A percentile compares a stretch with the other conserved stretches of the same genome.
Evolutionary conservation across 2,329 filamentous ascomycete species (phyloP).

Genomic region (Dactylellina parvicollis): DNA sequence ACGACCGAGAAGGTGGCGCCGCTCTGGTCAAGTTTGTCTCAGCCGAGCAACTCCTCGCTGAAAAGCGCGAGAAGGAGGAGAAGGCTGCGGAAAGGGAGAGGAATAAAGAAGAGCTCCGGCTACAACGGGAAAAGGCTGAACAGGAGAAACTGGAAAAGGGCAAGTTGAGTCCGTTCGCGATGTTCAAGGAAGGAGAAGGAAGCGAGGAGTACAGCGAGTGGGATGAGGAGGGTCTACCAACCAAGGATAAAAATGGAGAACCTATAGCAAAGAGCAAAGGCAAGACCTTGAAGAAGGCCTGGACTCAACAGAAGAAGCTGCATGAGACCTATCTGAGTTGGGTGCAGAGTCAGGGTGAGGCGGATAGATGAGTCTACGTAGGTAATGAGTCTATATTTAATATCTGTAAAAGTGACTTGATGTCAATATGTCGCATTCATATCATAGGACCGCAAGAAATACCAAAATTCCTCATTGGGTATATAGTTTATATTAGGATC

Average conservation of each 20-base stretch:
- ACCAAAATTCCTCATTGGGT: no score
- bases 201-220: conserved; percentile 75
- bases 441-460: no score
- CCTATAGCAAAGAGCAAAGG: conserved; percentile 80
- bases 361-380: conserved; percentile 23
- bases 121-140: conserved; percentile 62
- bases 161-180: conserved; percentile 64
- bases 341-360: conserved; percentile 43
- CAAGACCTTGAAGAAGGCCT: conserved; percentile 89
- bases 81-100: conserved; percentile 71
- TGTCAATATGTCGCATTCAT: no score
- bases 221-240: conserved; percentile 84
- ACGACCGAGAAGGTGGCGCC: conserved; percentile 75
- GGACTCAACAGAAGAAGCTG: conserved; percentile 87
- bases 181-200: conserved; percentile 66
- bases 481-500: no score
- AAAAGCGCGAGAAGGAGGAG: conserved; percentile 70
- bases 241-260: conserved; percentile 77
- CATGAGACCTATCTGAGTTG: conserved; percentile 70
- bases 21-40: conserved; percentile 77
- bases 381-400: no score
- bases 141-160: conserved; percentile 67
- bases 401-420: no score
- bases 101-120: conserved; percentile 64
- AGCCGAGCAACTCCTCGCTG: conserved; percentile 68